Conservation (phyloP, 108 stramenopile species). For the Nitzschia palea region DNA sequence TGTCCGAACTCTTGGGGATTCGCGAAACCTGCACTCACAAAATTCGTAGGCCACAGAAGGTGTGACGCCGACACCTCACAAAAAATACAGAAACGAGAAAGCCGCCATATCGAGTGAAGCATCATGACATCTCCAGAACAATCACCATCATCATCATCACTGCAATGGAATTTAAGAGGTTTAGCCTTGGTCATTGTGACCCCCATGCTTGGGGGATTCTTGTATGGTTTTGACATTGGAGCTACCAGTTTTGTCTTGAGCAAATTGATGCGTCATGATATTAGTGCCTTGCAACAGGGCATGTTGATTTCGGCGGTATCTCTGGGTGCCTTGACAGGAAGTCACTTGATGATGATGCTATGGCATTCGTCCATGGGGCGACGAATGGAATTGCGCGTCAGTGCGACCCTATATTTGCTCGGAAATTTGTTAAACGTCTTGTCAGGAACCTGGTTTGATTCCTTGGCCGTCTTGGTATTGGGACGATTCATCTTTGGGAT, state of each 20-base stretch:
- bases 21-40: no score
- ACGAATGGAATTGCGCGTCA: slow-evolving; percentile 61
- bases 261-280: slow-evolving; percentile 32
- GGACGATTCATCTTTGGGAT: slow-evolving; percentile 53
- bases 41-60: no score
- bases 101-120: no score
- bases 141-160: background rate
- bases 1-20: no score
- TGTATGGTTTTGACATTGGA: slow-evolving; percentile 24
- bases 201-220: slow-evolving; percentile 31
- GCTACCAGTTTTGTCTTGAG: slow-evolving; percentile 39
- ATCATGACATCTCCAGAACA: no score
- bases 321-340: slow-evolving; percentile 35
- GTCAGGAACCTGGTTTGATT: slow-evolving; percentile 29
- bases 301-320: slow-evolving; percentile 25
- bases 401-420: slow-evolving; percentile 50
- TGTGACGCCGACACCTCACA: no score
- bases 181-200: slow-evolving; percentile 39
- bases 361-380: slow-evolving; percentile 48
- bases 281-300: slow-evolving; percentile 24
- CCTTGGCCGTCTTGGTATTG: slow-evolving; percentile 2
- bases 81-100: no score
- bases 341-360: slow-evolving; percentile 30
- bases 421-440: slow-evolving; percentile 41
- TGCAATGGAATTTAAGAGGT: slow-evolving; percentile 17